Evolutionary conservation across 306 rosid genomes (phyloP), one percentile per base, ranked within the genome.

Genomic region (Dalbergia cochinchinensis): DNA sequence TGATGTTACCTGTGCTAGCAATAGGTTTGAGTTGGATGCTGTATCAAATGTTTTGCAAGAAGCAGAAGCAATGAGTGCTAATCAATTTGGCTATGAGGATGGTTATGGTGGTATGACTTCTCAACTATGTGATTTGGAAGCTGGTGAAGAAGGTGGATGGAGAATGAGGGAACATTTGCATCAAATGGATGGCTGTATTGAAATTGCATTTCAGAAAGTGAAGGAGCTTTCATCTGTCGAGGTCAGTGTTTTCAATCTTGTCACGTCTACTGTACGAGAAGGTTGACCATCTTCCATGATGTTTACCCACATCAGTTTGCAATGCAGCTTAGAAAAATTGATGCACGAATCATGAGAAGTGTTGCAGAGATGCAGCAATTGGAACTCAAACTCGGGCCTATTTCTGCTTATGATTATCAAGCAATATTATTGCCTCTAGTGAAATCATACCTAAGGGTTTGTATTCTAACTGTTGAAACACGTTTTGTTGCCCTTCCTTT

Each of bases 131-230:
- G 98, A 93, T 82, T 68, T 95, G 88, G 97, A 95, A 84, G 85
- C 94, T 10, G 92, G 99, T 85, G 94, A 90, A 87, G 92, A 89
- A 78, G 99, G 86, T 69, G 91, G 83, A 66, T 89, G 98, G 98
- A 92, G 98, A 85, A 84, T 89, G 73, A 94, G 89, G 85, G 94
- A 91, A 75, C 85, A 87, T 84, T 78, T 88, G 86, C 93, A 85
- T 73, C 97, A 86, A 86, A 91, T 85, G 85, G 97, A 95, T 82
- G 83, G 88, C 58, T 88, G 90, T 82, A 80, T 95, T 70, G 97
- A 91, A 90, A 78, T 82, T 85, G 92, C 94, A 53, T 87, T 95
- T 82, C 98, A 89, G 88, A 93, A 90, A 79, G 90, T 83, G 88
- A 96, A 93, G 80, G 98, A 93, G 81, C 94, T 86, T 42, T 76